A percentile compares a stretch with the other conserved stretches of the same genome.
Conservation (phyloP, 2,329 filamentous ascomycete genomes). For the Escovopsis weberi region DNA sequence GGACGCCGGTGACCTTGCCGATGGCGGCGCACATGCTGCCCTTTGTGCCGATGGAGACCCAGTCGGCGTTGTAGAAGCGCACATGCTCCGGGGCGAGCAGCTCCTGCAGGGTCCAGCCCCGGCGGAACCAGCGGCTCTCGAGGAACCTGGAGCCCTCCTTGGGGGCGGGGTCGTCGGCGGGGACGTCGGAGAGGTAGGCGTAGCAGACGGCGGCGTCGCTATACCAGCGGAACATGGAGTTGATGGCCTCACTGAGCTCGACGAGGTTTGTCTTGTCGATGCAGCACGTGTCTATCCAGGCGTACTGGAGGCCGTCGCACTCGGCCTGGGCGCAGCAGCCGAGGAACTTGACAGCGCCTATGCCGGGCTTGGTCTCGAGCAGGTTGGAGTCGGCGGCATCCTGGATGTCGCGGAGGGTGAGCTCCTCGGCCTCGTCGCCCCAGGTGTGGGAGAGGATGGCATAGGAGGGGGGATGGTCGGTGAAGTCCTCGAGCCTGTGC, state of each 20-base stretch:
- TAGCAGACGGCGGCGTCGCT: conserved; percentile 5
- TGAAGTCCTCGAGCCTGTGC: conserved; percentile 8
- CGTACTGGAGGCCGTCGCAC: conserved; percentile 7
- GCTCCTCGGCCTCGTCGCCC: conserved; percentile 6
- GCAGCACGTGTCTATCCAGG: conserved; percentile 10
- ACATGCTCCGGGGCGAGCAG: conserved; percentile 12
- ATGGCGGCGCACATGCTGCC: conserved; percentile 8
- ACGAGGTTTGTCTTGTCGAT: conserved; percentile 7
- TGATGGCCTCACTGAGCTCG: conserved; percentile 9
- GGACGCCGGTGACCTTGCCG: conserved; percentile 15
- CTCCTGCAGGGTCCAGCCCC: conserved; percentile 14
- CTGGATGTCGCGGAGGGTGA: not conserved
- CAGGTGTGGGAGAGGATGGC: conserved; percentile 20
- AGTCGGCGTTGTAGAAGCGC: conserved; percentile 9
- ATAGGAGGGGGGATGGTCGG: conserved; percentile 10
- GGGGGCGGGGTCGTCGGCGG: not conserved
- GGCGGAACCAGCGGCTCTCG: conserved; percentile 10
- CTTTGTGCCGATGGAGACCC: conserved; percentile 5
- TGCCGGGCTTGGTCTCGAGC: not conserved
- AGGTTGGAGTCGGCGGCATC: not conserved
- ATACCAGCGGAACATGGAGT: conserved; percentile 10
- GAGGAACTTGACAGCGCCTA: not conserved
- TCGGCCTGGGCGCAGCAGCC: conserved; percentile 7
- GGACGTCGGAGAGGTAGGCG: conserved; percentile 7
- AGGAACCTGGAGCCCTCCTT: conserved; percentile 1